A percentile compares a stretch with the other conserved stretches of the same genome.
phyloP scores from a whole-genome alignment of 345 rosid species.

The Gossypioides kirkii region DNA sequence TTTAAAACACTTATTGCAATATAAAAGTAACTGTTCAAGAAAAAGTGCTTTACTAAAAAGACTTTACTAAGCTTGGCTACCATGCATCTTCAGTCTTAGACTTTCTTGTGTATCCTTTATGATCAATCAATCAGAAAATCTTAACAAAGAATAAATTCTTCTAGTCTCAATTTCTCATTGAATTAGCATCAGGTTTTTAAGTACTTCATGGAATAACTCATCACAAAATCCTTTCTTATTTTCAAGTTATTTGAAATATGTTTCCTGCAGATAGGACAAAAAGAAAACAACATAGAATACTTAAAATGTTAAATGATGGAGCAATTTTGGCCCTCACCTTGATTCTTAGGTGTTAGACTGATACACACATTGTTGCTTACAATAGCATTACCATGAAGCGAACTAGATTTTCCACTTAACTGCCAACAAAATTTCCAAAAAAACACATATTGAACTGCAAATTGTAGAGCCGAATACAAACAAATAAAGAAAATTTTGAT shows the following conservation, averaged over 20 bases:
- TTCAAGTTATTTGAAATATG: not conserved
- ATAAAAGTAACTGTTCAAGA: not conserved
- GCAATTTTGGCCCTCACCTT: slow-evolving; percentile 24
- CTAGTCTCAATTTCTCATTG: not conserved
- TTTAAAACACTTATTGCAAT: not conserved
- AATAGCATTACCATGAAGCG: slow-evolving; percentile 29
- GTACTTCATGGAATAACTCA: not conserved
- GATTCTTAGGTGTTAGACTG: slow-evolving; percentile 8
- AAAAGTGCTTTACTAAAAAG: too few relatives aligned
- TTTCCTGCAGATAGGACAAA: not conserved
- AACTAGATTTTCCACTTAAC: slow-evolving; percentile 29
- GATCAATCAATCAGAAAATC: not conserved
- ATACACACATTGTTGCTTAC: slow-evolving; percentile 7
- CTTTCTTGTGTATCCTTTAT: not conserved
- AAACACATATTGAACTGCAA: not conserved
- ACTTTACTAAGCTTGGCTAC: not conserved
- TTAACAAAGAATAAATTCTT: not conserved
- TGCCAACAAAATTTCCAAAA: slow-evolving; percentile 10
- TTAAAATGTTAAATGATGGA: not conserved
- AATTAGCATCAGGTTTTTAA: not conserved
- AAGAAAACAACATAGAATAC: not conserved
- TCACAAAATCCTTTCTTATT: not conserved
- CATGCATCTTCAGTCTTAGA: not conserved
- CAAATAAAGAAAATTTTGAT: not conserved
- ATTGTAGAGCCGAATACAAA: not conserved